Evolutionary conservation across 1,139 yeast species (phyloP), one percentile per base, ranked within the genome.

Genomic region (Hemisphaericaspora xylanilytica): DNA sequence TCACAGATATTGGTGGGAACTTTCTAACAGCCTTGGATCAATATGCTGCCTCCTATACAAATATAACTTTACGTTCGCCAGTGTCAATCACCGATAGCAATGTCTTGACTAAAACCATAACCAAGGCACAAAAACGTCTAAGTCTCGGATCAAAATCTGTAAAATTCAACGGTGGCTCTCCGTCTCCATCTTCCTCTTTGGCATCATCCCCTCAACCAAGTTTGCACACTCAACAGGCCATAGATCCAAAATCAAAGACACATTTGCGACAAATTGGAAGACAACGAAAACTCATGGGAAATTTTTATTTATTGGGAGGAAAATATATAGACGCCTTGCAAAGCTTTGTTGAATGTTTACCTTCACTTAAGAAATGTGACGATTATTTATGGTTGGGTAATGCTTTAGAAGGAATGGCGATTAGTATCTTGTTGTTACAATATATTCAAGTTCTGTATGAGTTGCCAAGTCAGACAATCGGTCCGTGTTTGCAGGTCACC

Each of bases 351-450:
- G 96, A 89, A 30, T 81, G 97, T 0, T 73, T 85, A 2, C 53
- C 68, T 2, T 65, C 74, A 27, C 62, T 89, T 39, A 78, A 78
- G 44, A 70, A 78, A 25, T 70, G 82, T 2, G 81, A 81, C 37
- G 98, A 92, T 58, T 76, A 77, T 52, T 65, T 92, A 15, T 92
- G 98, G 98, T 70, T 87, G 20, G 97, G 84, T 0, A 83, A 92
- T 32, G 81, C 96, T 0, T 57, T 90, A 15, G 97, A 89, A 51
- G 89, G 94, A 0, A 65, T 89, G 9, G 85, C 85, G 0, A 78
- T 86, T 1, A 75, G 87, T 46, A 59, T 85, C 30, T 61, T 85
- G 7, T 59, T 89, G 38, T 65, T 87, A 32, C 72, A 82, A 11
- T 80, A 73, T 49, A 58, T 83, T 13, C 80, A 79, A 22, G 67